Conservation (phyloP, 176 grass and related monocot species). For the Echinochloa phyllopogon region DNA sequence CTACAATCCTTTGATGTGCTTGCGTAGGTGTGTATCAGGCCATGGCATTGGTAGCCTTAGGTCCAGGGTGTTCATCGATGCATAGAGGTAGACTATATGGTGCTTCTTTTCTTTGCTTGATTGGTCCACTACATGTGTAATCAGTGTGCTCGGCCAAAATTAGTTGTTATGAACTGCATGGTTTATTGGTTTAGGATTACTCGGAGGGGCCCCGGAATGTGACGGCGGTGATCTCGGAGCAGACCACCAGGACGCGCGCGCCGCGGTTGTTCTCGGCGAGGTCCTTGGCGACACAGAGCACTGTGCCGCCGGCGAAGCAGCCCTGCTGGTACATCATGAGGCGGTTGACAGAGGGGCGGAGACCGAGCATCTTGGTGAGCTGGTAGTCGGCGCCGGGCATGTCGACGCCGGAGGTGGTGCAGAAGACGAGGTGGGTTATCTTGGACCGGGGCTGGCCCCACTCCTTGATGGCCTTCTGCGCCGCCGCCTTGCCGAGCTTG, state of each 20-base stretch:
- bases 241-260: constrained; percentile 73
- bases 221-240: constrained; percentile 92
- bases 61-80: too few relatives aligned
- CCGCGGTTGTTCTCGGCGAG: constrained; percentile 96
- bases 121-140: too few relatives aligned
- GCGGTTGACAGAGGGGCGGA: constrained; percentile 71
- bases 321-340: constrained; percentile 99
- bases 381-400: constrained; percentile 97
- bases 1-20: too few relatives aligned
- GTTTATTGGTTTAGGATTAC: too few relatives aligned
- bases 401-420: constrained; percentile 86
- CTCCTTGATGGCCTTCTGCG: constrained; percentile 91
- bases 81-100: too few relatives aligned
- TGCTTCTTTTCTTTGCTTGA: too few relatives aligned
- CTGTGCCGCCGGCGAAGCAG: constrained; percentile 90
- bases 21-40: too few relatives aligned
- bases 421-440: constrained; percentile 93
- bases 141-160: too few relatives aligned
- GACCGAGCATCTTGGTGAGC: constrained; percentile 83
- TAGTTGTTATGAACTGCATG: too few relatives aligned
- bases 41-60: too few relatives aligned
- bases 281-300: constrained; percentile 91
- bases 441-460: constrained; percentile 79
- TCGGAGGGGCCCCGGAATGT: constrained; percentile 84
- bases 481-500: constrained; percentile 74